A percentile compares a stretch with the other conserved stretches of the same genome.
Evolutionary conservation across 2,329 filamentous ascomycete species (phyloP).

Genomic region (Remersonia thermophila): DNA sequence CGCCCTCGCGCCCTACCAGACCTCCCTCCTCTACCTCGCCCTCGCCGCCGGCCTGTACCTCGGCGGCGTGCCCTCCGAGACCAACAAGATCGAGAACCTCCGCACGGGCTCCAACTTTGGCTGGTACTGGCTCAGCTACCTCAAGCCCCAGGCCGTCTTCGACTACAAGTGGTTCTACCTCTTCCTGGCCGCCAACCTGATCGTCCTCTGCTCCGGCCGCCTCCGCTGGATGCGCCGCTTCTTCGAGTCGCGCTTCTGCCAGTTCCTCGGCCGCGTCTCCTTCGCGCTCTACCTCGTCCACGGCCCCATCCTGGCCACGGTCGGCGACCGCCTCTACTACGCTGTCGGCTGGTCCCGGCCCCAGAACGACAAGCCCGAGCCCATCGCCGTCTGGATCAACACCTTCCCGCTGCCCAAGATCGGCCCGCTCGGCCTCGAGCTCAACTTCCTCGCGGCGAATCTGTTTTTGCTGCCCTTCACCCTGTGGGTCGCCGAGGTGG

Average conservation of each 20-base stretch:
- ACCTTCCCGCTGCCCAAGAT: slow-evolving; percentile 39
- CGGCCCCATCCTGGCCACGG: slow-evolving; percentile 44
- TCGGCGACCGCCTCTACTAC: slow-evolving; percentile 53
- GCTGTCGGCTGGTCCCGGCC: slow-evolving; percentile 43
- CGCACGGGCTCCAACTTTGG: slow-evolving; percentile 35
- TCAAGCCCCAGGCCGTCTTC: slow-evolving; percentile 54
- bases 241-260: slow-evolving; percentile 46
- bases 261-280: slow-evolving; percentile 50
- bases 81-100: slow-evolving; percentile 35
- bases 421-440: slow-evolving; percentile 49
- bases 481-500: slow-evolving; percentile 44
- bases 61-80: slow-evolving; percentile 46
- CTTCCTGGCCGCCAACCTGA: slow-evolving; percentile 45
- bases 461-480: slow-evolving; percentile 48
- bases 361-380: slow-evolving; percentile 22
- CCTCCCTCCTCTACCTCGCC: slow-evolving; percentile 38
- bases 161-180: slow-evolving; percentile 59
- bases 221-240: slow-evolving; percentile 45
- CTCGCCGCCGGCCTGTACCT: slow-evolving; percentile 43
- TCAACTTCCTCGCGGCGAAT: slow-evolving; percentile 47
- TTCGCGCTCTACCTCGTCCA: slow-evolving; percentile 54
- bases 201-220: slow-evolving; percentile 44
- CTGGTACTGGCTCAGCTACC: slow-evolving; percentile 46
- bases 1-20: slow-evolving; percentile 35
- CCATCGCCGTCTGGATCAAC: slow-evolving; percentile 45